A percentile compares a stretch with the other conserved stretches of the same genome.
These are phyloP conservation scores for Melampsora americana DNA, from an alignment of 1,284 basidiomycete species.

Conservation along the genomic window DNA sequence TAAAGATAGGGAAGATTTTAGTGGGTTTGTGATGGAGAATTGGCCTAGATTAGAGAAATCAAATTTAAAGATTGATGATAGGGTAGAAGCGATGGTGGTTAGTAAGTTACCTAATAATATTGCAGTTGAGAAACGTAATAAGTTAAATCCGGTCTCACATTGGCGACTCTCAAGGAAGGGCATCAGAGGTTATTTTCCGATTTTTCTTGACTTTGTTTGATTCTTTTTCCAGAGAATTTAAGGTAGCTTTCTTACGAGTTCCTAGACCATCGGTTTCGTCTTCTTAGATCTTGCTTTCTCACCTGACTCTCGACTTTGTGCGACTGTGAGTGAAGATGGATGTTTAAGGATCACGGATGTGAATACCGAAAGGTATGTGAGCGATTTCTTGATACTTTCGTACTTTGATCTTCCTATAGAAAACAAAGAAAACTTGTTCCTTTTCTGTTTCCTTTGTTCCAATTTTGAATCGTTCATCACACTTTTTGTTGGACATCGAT, in stretches of 20 bases:
- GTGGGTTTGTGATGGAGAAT: slow-evolving; percentile 8
- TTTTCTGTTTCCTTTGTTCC: too few relatives aligned
- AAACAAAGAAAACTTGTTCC: background rate
- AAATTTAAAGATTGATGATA: too few relatives aligned
- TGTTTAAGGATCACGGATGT: slow-evolving; percentile 81
- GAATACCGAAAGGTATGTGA: slow-evolving; percentile 73
- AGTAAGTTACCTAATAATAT: slow-evolving; percentile 1
- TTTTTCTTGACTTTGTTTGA: background rate
- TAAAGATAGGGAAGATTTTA: slow-evolving; percentile 37
- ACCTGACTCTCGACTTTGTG: slow-evolving; percentile 80
- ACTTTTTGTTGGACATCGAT: background rate
- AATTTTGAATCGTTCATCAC: background rate
- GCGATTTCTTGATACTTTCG: too few relatives aligned
- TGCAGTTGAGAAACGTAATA: slow-evolving; percentile 15
- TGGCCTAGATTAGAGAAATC: slow-evolving; percentile 12
- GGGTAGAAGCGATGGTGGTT: slow-evolving; percentile 15
- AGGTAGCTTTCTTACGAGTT: background rate
- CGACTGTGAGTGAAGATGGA: slow-evolving; percentile 81
- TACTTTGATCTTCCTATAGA: background rate
- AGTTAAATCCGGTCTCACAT: slow-evolving; percentile 36
- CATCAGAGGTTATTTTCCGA: slow-evolving; percentile 15
- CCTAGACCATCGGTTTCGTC: background rate
- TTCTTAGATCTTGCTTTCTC: slow-evolving; percentile 77
- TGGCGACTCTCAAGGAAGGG: slow-evolving; percentile 35
- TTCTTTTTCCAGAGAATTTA: background rate